phyloP scores from a whole-genome alignment of 2,329 filamentous ascomycete species.

The Stachybotrys elegans region DNA sequence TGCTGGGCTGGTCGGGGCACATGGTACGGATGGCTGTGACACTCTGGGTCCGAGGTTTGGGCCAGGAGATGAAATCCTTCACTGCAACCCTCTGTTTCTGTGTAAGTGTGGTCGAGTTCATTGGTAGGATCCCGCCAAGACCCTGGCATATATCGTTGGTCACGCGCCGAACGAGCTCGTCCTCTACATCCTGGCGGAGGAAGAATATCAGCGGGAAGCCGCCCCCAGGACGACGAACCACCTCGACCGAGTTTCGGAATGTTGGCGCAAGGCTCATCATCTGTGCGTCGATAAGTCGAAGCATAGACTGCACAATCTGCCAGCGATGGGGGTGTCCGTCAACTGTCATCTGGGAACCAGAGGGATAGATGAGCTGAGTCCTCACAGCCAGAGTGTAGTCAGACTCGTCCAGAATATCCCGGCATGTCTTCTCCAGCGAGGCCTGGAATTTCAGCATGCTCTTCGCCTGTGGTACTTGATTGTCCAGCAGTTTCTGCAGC shows the following conservation, averaged over 20 bases:
- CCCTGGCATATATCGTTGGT: conserved; percentile 16
- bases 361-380: conserved; percentile 55
- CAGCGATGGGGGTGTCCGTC: conserved; percentile 52
- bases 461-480: conserved; percentile 34
- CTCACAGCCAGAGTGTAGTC: conserved; percentile 51
- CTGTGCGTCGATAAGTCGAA: conserved; percentile 37
- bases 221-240: conserved; percentile 25
- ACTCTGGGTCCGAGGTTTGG: conserved; percentile 7
- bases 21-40: conserved; percentile 11
- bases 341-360: conserved; percentile 42
- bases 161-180: conserved; percentile 28
- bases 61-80: conserved; percentile 16
- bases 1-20: conserved; percentile 15
- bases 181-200: conserved; percentile 41
- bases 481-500: conserved; percentile 50
- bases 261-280: conserved; percentile 25
- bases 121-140: conserved; percentile 14
- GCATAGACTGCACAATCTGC: conserved; percentile 36
- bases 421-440: conserved; percentile 42
- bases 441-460: conserved; percentile 47
- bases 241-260: conserved; percentile 25
- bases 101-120: conserved; percentile 12
- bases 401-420: conserved; percentile 63
- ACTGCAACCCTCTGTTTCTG: conserved; percentile 16
- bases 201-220: conserved; percentile 48